Conservation (phyloP, 2,329 filamentous ascomycete species). For the Onygenales sp. region DNA sequence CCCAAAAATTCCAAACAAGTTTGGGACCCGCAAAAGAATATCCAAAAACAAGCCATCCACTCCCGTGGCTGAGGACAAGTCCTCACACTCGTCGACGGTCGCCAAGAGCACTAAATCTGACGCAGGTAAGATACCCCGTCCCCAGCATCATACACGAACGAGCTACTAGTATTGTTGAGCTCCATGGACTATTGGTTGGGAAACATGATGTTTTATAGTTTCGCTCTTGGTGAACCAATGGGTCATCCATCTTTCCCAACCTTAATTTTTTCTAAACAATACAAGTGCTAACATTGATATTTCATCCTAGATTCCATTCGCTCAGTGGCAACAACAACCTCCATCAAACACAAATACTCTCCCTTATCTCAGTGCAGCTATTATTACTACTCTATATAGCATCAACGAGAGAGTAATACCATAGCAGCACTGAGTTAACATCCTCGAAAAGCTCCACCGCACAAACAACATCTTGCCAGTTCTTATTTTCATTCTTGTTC, state of each 20-base stretch:
- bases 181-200: too few species aligned
- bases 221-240: too few species aligned
- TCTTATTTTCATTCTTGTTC: too few species aligned
- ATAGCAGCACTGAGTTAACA: neutral
- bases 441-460: neutral
- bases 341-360: neutral
- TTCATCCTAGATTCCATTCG: neutral
- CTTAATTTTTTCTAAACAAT: too few species aligned
- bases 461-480: too few species aligned
- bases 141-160: too few species aligned
- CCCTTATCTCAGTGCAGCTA: neutral
- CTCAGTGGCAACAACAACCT: neutral
- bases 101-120: neutral
- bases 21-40: neutral
- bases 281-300: neutral
- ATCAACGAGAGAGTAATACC: neutral
- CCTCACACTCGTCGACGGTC: neutral
- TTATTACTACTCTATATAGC: conserved; percentile 1
- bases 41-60: neutral
- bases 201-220: too few species aligned
- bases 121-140: neutral
- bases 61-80: neutral
- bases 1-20: neutral
- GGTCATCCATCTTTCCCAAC: too few species aligned
- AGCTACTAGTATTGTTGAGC: too few species aligned